Evolutionary conservation across 768 basidiomycete genomes (phyloP), one percentile per base, ranked within the genome.

Genomic region (Xerocomellus amylosporus): DNA sequence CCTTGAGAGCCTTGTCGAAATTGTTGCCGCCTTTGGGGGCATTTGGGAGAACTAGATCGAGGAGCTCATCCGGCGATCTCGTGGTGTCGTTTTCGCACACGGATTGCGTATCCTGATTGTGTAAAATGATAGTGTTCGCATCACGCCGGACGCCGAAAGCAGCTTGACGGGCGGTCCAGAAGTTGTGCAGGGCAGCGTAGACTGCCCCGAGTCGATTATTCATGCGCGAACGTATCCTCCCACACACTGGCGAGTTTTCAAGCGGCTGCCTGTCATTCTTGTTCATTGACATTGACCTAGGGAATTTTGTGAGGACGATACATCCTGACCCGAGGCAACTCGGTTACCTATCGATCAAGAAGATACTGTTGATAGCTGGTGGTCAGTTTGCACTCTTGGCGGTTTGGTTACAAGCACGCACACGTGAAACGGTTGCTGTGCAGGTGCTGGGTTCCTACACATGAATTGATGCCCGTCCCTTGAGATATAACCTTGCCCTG

Each of bases 151-250:
- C 4, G 50, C 61, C 60, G 42, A 71, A 30, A 8, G 75, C 73
- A 14, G 73, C 67, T 28, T 74, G 71, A 4, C 84, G 75, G 3
- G 85, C 75, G 1, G 66, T 58, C 82, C 80, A 86, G 60, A 85
- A 85, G 17, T 64, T 69, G 54, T 82, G 65, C 6, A 85, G 57
- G 1, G 83, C 74, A 5, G 80, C 75, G 31, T 77, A 79, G 3
- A 83, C 84, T 0, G 83, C 81, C 1, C 84, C 84, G 10, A 83
- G 72, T n/a, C 84, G 69, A 61, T 86, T 78, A 48, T 79, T 66
- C 47, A 68, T 69, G 8, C 53, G 54, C 5, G 56, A 51, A 3
- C 63, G 47, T 36, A 83, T 77, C 19, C 4, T 58, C 17, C 49
- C 41, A 0, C 65, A 68, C 2, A 59, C 71, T 4, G 79, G 74